Conservation (phyloP, 495 filamentous ascomycete genomes). For the Hamigera avellanea region DNA sequence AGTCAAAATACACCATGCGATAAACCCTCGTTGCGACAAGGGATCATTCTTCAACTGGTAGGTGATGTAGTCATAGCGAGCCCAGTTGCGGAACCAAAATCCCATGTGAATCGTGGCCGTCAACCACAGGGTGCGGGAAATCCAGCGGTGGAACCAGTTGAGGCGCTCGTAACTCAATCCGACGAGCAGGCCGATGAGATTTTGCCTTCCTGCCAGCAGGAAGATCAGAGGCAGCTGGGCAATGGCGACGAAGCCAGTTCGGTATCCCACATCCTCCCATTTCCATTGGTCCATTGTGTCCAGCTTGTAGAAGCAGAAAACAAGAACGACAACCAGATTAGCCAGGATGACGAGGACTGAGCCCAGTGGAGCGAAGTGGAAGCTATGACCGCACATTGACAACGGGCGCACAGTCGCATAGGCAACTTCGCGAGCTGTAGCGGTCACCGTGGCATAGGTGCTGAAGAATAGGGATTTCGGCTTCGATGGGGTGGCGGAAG, state of each 20-base stretch:
- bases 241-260: slow-evolving; percentile 63
- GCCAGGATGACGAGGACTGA: too few relatives aligned
- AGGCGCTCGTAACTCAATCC: slow-evolving; percentile 64
- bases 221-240: slow-evolving; percentile 77
- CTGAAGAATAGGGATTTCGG: too few relatives aligned
- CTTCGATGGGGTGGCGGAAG: too few relatives aligned
- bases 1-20: slow-evolving; percentile 59
- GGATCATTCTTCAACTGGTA: slow-evolving; percentile 50
- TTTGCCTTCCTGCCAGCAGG: slow-evolving; percentile 68
- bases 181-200: slow-evolving; percentile 54
- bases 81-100: slow-evolving; percentile 62
- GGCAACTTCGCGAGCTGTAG: too few relatives aligned
- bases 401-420: too few relatives aligned
- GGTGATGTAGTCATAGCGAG: slow-evolving; percentile 47
- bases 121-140: slow-evolving; percentile 60
- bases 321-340: not conserved
- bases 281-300: slow-evolving; percentile 31
- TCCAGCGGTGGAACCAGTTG: slow-evolving; percentile 82
- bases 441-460: too few relatives aligned
- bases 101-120: slow-evolving; percentile 65
- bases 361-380: too few relatives aligned
- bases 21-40: slow-evolving; percentile 57
- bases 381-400: too few relatives aligned
- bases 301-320: too few relatives aligned
- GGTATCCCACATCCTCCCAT: slow-evolving; percentile 61